A percentile compares a stretch with the other conserved stretches of the same genome.
Conservation (phyloP, 306 rosid genomes). For the Corylus avellana region DNA sequence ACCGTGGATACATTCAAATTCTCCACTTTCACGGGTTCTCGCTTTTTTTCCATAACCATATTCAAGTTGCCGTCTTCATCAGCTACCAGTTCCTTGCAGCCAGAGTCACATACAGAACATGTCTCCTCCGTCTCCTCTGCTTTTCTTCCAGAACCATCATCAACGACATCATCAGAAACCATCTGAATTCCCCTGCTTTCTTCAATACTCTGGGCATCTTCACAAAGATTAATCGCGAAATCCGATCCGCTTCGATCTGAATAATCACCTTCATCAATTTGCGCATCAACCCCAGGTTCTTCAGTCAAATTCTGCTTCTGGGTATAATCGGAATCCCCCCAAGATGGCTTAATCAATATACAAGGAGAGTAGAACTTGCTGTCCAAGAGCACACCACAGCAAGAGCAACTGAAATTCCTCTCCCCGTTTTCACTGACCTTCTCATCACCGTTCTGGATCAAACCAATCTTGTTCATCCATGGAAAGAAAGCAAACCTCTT, state of each 20-base stretch:
- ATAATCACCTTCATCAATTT: constrained; percentile 41
- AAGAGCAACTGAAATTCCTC: constrained; percentile 59
- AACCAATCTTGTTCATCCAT: constrained; percentile 67
- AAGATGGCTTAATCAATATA: constrained; percentile 64
- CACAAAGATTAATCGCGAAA: constrained; percentile 40
- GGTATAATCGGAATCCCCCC: constrained; percentile 56
- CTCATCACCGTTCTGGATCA: constrained; percentile 40
- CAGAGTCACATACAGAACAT: constrained; percentile 57
- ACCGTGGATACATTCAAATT: constrained; percentile 14
- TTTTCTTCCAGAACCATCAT: constrained; percentile 38
- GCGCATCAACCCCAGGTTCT: constrained; percentile 41
- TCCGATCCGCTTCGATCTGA: constrained; percentile 63
- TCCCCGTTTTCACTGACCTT: constrained; percentile 40
- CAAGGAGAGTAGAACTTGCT: constrained; percentile 64
- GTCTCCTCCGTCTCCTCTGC: constrained; percentile 45
- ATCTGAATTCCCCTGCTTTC: constrained; percentile 44
- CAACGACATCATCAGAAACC: constrained; percentile 47
- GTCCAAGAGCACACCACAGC: constrained; percentile 67
- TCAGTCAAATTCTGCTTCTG: constrained; percentile 49
- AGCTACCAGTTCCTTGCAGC: constrained; percentile 42
- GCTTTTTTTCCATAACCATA: constrained; percentile 32
- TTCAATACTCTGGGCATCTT: constrained; percentile 39
- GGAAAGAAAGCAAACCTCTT: constrained; percentile 57
- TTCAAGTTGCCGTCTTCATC: constrained; percentile 42
- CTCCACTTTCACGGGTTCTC: constrained; percentile 38